Percentiles rank a stretch among this genome's conserved stretches.
Evolutionary conservation across 768 basidiomycete species (phyloP).

Genomic region (Macrolepiota albuminosa): DNA sequence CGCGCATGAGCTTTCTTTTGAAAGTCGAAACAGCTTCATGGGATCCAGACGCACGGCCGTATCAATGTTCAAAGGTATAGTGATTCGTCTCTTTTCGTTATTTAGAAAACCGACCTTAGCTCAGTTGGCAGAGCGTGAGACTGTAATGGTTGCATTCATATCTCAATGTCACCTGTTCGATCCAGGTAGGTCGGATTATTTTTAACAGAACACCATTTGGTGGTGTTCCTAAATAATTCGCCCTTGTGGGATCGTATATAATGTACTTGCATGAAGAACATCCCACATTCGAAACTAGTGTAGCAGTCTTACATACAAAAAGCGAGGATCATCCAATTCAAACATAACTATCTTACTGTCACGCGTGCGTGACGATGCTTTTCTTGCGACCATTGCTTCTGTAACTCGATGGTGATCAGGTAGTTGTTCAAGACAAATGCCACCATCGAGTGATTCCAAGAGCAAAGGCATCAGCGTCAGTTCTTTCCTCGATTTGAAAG

Average conservation of each 20-base stretch:
- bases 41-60: too few species aligned
- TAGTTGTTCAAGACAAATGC: neutral
- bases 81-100: too few species aligned
- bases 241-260: too few species aligned
- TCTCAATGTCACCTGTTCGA: slow-evolving; percentile 6
- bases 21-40: too few species aligned
- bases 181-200: slow-evolving; percentile 2
- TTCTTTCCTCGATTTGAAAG: slow-evolving; percentile 82
- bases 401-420: neutral
- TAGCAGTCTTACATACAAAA: too few species aligned
- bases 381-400: neutral
- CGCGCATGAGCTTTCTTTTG: too few species aligned
- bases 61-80: too few species aligned
- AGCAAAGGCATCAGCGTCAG: slow-evolving; percentile 66
- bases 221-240: too few species aligned
- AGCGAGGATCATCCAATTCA: too few species aligned
- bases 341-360: neutral
- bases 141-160: slow-evolving; percentile 3
- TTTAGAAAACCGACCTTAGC: slow-evolving; percentile 2
- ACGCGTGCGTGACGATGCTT: neutral
- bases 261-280: too few species aligned
- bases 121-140: slow-evolving; percentile 13
- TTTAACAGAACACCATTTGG: too few species aligned
- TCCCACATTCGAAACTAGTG: too few species aligned
- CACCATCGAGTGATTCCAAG: slow-evolving; percentile 49